Evolutionary conservation across 202 grass and related monocot species (phyloP), one percentile per base, ranked within the genome.

Genomic region (Elaeis oleifera): DNA sequence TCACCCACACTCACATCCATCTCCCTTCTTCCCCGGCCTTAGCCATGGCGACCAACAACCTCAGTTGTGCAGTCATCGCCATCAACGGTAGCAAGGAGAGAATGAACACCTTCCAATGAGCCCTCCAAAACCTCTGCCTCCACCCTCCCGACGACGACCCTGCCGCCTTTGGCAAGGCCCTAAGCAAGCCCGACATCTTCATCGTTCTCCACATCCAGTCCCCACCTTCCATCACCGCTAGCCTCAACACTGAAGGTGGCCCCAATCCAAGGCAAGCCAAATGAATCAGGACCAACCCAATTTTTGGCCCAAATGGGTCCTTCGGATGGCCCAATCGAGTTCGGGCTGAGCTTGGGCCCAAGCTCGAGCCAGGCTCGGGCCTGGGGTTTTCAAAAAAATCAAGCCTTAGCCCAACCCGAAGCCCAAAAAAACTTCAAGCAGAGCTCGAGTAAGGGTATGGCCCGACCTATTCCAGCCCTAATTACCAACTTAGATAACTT

Each of bases 71-170:
- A 52, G 78, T 88, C 39, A 83, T 95, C 19, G 27, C 90, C 29
- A 86, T 95, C 26, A 83, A 95, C 66, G 81, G 83, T 69, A 95
- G 86, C 84, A 80, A 95, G 79, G 86, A 82, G 78, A 95, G 90
- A 78, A 90, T 95, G 90, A 79, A 80, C 26, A 83, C 83, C 24
- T 78, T 95, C 72, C 75, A 72, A 4, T 95, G 90, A 86, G 90
- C 83, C 32, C 86, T 90, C 51, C 65, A 85, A 60, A 90, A 90
- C 83, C 78, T 95, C 54, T 75, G 81, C 70, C 86, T 88, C 57
- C 75, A 75, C 18, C 80, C 78, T 49, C 78, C 52, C 32, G 14
- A 5, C 53, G 18, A 2, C 2, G 23, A 24, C 23, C 23, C 23
- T 8, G 11, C 27, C 6, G 6, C 50, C 16, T 53, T 78, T 64